Evolutionary conservation across 2,329 filamentous ascomycete genomes (phyloP).

Genomic region (Eutypa lata): DNA sequence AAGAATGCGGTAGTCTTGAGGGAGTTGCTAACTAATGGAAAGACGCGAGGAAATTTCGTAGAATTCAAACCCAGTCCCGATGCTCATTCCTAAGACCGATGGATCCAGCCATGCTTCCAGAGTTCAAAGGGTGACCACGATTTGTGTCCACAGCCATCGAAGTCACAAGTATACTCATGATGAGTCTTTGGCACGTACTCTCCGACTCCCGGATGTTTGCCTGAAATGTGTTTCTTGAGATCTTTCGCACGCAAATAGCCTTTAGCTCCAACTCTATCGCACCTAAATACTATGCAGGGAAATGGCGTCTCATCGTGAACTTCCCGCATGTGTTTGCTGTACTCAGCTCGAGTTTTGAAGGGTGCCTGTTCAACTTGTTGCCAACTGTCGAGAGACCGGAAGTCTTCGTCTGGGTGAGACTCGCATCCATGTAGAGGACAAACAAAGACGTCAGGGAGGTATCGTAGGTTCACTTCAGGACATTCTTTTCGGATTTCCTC

Average conservation of each 20-base stretch:
- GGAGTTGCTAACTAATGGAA: no score
- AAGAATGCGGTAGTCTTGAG: no score
- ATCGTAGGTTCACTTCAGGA: neutral
- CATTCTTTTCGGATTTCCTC: constrained; percentile 5
- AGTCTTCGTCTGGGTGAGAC: constrained; percentile 12
- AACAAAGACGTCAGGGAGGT: no score
- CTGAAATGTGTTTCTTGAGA: constrained; percentile 20
- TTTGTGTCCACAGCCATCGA: neutral
- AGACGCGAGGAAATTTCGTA: no score
- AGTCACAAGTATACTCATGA: neutral
- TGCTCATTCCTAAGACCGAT: no score
- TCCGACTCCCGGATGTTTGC: constrained; percentile 17
- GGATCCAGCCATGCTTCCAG: no score
- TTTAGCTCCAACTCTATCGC: constrained; percentile 19
- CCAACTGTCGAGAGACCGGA: constrained; percentile 3
- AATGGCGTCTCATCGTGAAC: constrained; percentile 31
- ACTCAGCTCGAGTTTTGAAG: constrained; percentile 23
- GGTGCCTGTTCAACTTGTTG: constrained; percentile 5
- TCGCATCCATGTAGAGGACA: constrained; percentile 23
- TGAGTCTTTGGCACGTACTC: neutral
- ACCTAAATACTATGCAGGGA: constrained; percentile 28
- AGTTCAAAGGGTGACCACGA: no score
- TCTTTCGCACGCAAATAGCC: constrained; percentile 22
- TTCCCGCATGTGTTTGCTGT: constrained; percentile 33
- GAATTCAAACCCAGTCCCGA: no score